A percentile compares a stretch with the other conserved stretches of the same genome.
Conservation (phyloP, 2,329 filamentous ascomycete species). For the Alternaria hordeiaustralica region DNA sequence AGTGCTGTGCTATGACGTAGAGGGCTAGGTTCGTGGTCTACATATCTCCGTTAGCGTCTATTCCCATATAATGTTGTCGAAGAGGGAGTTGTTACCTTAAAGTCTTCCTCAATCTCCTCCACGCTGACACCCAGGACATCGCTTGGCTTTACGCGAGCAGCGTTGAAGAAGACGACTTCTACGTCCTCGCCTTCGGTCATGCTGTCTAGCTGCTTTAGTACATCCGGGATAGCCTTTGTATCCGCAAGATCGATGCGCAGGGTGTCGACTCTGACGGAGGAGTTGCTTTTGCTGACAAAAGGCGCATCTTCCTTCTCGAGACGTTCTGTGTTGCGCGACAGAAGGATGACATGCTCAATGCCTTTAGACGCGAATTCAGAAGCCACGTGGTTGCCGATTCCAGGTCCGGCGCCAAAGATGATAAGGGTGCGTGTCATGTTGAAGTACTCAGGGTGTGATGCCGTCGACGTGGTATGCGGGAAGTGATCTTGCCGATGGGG, state of each 20-base stretch:
- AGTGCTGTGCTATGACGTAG: slow-evolving; percentile 57
- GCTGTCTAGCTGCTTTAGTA: slow-evolving; percentile 52
- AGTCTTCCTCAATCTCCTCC: slow-evolving; percentile 58
- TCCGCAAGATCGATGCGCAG: slow-evolving; percentile 56
- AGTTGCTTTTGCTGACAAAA: slow-evolving; percentile 40
- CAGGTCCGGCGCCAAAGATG: slow-evolving; percentile 57
- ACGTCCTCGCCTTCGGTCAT: slow-evolving; percentile 44
- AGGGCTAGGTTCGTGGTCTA: slow-evolving; percentile 50
- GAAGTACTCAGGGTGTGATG: neutral
- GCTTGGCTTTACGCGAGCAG: slow-evolving; percentile 56
- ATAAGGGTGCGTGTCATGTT: slow-evolving; percentile 39
- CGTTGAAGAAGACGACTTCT: slow-evolving; percentile 61
- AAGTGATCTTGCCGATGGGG: neutral
- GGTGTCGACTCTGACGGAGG: slow-evolving; percentile 49
- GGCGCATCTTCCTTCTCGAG: slow-evolving; percentile 47
- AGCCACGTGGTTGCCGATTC: slow-evolving; percentile 55
- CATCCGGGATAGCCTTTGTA: slow-evolving; percentile 44
- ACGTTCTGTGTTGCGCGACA: slow-evolving; percentile 53
- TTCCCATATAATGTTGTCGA: neutral
- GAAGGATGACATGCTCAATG: slow-evolving; percentile 57
- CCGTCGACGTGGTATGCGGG: too few relatives aligned
- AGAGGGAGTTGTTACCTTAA: slow-evolving; percentile 49
- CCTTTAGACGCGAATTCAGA: slow-evolving; percentile 52
- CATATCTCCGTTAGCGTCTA: neutral
- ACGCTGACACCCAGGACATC: slow-evolving; percentile 52